Base-by-base conservation (phyloP, 768 basidiomycete genomes). In the Obba rivulosa region DNA sequence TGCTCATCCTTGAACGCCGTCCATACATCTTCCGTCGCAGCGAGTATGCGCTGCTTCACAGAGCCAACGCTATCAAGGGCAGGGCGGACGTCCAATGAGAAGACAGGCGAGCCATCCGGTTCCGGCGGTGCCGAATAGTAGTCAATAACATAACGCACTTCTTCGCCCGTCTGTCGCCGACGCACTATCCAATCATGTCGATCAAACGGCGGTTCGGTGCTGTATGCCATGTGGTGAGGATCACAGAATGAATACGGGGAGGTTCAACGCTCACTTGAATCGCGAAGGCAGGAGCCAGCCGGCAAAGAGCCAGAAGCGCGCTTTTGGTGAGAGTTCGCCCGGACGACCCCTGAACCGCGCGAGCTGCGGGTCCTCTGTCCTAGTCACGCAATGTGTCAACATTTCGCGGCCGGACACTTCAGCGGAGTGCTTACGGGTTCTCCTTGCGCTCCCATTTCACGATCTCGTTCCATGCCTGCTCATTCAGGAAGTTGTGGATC, bases 401-500 rank as follows among this genome's bases (percentile, higher is more conserved):
- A 23, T 39, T 23, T 18, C 31, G 20, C 3, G 21, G 25, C 10
- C 18, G 25, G 8, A 31, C 22, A 36, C 20, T 16, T 2, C 2
- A 5, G 20, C 53, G 25, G 8, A 8, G 4, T 8, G 72, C 83
- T 62, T 58, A 89, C 88, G 69, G 68, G 54, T 81, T 67, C 48
- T 68, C 67, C 59, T 81, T 73, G 62, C 77, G 79, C 69, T 99
- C 96, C 95, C 96, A 98, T 64, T 80, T 85, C 51, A 90, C 65
- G 3, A 99, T 95, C 67, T 98, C 92, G 45, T 80, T 70, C 96
- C 96, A 99, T 16, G 96, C 96, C 63, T 84, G 77, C 69, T 99
- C 96, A 60, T 99, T 98, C 66, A 99, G 65, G 57, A 94, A 97
- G 65, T 99, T 99, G 64, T 99, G 96, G 31, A 98, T 97, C 52